phyloP scores from a whole-genome alignment of 1,284 basidiomycete genomes.

The Coniferiporia weirii region DNA sequence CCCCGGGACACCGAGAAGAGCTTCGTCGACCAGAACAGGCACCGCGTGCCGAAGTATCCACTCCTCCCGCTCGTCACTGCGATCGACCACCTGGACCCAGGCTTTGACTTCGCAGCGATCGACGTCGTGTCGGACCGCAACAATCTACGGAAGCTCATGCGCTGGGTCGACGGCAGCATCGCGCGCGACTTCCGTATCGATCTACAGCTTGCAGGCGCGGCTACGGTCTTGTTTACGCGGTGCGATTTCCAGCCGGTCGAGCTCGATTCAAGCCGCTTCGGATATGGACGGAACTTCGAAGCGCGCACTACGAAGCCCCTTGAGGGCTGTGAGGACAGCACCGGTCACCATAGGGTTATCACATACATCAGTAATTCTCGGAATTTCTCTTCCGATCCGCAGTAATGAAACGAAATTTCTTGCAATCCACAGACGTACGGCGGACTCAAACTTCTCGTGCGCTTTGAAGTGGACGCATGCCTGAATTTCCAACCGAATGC shows the following conservation, averaged over 20 bases:
- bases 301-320: conserved; percentile 26
- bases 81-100: conserved; percentile 28
- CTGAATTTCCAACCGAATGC: conserved; percentile 13
- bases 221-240: conserved; percentile 30
- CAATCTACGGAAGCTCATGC: conserved; percentile 32
- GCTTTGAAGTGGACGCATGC: conserved; percentile 32
- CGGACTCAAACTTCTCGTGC: conserved; percentile 28
- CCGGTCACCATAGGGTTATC: conserved; percentile 33
- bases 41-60: conserved; percentile 27
- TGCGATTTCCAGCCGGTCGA: conserved; percentile 21
- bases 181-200: conserved; percentile 33
- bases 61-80: conserved; percentile 32
- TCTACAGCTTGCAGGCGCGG: conserved; percentile 26
- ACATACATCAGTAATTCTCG: conserved; percentile 28
- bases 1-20: conserved; percentile 26
- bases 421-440: conserved; percentile 26
- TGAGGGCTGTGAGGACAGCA: conserved; percentile 27
- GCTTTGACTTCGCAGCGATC: conserved; percentile 27
- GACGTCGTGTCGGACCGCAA: conserved; percentile 35
- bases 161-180: conserved; percentile 23
- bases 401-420: neutral
- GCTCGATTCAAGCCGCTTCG: conserved; percentile 13
- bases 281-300: conserved; percentile 31
- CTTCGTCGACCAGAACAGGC: conserved; percentile 29
- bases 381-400: conserved; percentile 15